Conservation (phyloP, 345 rosid genomes). For the Ceriops tagal region DNA sequence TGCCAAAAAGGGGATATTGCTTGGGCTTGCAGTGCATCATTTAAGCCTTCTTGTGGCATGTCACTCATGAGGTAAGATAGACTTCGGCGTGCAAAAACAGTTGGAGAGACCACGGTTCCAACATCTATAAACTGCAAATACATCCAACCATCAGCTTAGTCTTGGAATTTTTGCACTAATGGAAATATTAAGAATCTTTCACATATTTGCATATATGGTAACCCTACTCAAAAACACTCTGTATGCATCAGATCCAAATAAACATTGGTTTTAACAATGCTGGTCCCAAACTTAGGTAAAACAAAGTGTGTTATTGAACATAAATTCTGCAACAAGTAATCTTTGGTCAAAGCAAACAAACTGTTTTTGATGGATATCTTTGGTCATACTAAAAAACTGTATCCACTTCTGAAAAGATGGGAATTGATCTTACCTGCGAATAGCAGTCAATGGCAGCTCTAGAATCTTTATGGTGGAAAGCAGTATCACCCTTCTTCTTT, state of each 20-base stretch:
- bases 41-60: conserved; percentile 66
- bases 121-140: conserved; percentile 60
- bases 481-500: conserved; percentile 80
- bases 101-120: conserved; percentile 76
- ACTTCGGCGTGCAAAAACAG: conserved; percentile 70
- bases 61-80: conserved; percentile 63
- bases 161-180: not conserved
- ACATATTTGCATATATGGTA: not conserved
- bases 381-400: not conserved
- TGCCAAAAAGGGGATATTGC: conserved; percentile 73
- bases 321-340: no score
- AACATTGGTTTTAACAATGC: no score
- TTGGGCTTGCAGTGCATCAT: conserved; percentile 73
- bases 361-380: no score
- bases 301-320: no score
- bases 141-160: conserved; percentile 14
- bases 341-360: no score
- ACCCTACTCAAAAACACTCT: not conserved
- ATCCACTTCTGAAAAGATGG: not conserved
- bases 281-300: no score
- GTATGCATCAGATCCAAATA: no score
- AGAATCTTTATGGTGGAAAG: conserved; percentile 70
- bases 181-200: not conserved
- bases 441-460: conserved; percentile 58
- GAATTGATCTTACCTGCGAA: conserved; percentile 51